These are phyloP conservation scores for Sphagnum fallax DNA, from an alignment of 228 moss, liverwort and hornwort species.

Conservation along the genomic window DNA sequence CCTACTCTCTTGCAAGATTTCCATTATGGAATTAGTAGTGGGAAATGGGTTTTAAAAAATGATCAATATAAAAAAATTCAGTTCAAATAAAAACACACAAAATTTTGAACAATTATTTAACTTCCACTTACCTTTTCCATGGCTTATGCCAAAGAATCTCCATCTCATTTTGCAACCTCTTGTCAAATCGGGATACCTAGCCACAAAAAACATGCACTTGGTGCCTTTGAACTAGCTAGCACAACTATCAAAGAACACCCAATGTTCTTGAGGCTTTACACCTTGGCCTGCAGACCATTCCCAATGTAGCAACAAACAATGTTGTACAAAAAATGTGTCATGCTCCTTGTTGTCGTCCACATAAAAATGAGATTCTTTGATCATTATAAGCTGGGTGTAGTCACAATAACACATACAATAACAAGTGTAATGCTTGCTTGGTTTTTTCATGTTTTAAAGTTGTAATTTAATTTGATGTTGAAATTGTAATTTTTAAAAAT, in stretches of 20 bases:
- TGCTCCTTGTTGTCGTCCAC: background rate
- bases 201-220: background rate
- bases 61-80: too few relatives aligned
- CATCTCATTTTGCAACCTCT: background rate
- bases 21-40: too few relatives aligned
- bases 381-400: background rate
- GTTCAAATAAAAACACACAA: too few relatives aligned
- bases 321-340: background rate
- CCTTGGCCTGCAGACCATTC: background rate
- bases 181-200: background rate
- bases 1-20: background rate
- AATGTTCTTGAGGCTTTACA: background rate
- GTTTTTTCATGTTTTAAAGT: too few relatives aligned
- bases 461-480: too few relatives aligned
- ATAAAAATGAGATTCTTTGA: background rate
- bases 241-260: background rate
- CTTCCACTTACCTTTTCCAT: background rate
- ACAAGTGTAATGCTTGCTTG: too few relatives aligned
- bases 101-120: too few relatives aligned
- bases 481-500: too few relatives aligned
- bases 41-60: too few relatives aligned
- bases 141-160: background rate
- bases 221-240: background rate
- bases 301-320: constrained; percentile 1
- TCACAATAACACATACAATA: too few relatives aligned